These are phyloP conservation scores for Cupressus sempervirens DNA, from an alignment of 75 land plant species.

Conservation along the genomic window DNA sequence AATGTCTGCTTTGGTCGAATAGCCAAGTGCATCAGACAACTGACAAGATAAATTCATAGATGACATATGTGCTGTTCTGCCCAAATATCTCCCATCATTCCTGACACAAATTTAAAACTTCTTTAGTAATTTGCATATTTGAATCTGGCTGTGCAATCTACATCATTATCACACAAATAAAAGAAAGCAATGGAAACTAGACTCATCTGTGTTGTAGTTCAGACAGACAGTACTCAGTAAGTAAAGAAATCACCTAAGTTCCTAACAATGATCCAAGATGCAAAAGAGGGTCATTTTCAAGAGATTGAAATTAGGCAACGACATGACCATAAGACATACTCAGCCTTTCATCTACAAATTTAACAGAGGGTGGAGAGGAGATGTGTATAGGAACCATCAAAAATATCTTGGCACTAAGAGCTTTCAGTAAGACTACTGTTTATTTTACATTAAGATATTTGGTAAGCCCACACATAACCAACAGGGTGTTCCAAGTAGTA, in stretches of 20 bases:
- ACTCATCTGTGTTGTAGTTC: background rate
- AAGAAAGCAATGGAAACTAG: background rate
- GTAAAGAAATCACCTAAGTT: background rate
- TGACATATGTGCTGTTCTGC: background rate
- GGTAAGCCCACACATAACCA: too few species aligned
- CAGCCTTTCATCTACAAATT: background rate
- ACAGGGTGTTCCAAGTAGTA: too few species aligned
- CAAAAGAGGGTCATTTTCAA: background rate
- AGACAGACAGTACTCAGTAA: background rate
- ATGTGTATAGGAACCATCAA: too few species aligned
- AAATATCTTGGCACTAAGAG: too few species aligned
- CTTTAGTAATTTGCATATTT: background rate
- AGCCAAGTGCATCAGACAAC: conserved; percentile 8
- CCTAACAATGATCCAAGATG: background rate
- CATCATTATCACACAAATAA: background rate
- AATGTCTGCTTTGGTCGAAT: background rate
- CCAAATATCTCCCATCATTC: background rate
- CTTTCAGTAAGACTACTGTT: too few species aligned
- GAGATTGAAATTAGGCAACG: background rate
- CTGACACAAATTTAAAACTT: background rate
- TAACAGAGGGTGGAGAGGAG: too few species aligned
- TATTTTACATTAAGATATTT: too few species aligned
- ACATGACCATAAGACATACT: background rate
- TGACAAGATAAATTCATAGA: conserved; percentile 19
- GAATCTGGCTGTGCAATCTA: background rate